phyloP scores from a whole-genome alignment of 768 basidiomycete species.

The Tricholoma hemisulphureum region DNA sequence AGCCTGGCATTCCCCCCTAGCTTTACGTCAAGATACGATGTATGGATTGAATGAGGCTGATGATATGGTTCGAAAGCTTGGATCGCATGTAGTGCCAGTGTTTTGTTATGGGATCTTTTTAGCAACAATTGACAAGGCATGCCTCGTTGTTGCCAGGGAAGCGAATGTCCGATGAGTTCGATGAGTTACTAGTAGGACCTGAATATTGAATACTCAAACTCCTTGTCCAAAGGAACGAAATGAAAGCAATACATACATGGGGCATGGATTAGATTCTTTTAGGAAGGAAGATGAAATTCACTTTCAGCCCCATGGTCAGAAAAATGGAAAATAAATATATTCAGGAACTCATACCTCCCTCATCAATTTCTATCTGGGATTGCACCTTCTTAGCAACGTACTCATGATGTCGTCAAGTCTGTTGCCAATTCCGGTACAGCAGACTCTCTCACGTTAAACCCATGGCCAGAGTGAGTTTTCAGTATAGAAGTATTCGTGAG shows the following conservation, averaged over 20 bases:
- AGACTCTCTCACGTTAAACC: no score
- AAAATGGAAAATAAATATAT: background rate
- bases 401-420: background rate
- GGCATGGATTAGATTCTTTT: background rate
- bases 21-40: constrained; percentile 1
- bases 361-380: background rate
- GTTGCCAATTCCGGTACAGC: no score
- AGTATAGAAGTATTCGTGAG: no score
- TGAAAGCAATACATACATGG: background rate
- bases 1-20: background rate
- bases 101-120: background rate
- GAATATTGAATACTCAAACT: no score
- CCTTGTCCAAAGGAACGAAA: background rate
- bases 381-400: background rate
- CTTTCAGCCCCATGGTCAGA: background rate
- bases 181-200: background rate
- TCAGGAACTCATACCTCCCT: background rate
- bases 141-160: background rate
- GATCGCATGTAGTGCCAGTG: background rate
- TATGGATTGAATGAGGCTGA: background rate
- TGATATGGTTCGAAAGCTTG: background rate
- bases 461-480: no score
- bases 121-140: background rate
- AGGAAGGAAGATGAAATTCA: background rate
- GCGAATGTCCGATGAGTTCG: background rate